Percentiles rank a stretch among this genome's conserved stretches.
Evolutionary conservation across 169 alveolate species (phyloP).

Genomic region (Cryptosporidium parvum): DNA sequence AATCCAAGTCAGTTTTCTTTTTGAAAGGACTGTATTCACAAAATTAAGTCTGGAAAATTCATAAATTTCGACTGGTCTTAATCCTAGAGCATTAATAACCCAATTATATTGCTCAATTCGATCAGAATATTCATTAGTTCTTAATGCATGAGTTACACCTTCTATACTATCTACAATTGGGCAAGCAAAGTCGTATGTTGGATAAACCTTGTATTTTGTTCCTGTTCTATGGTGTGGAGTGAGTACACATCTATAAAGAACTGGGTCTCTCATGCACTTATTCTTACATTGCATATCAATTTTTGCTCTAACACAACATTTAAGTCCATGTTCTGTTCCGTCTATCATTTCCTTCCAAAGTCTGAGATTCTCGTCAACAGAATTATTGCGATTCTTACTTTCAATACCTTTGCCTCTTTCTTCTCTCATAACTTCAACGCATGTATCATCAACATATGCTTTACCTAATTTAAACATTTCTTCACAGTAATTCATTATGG

Average conservation of each 20-base stretch:
- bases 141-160: constrained; percentile 98
- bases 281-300: constrained; percentile 93
- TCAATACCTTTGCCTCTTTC: constrained; percentile 96
- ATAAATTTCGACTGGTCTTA: constrained; percentile 92
- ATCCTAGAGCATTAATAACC: constrained; percentile 88
- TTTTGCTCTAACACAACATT: constrained; percentile 97
- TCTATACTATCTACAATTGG: constrained; percentile 97
- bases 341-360: constrained; percentile 90
- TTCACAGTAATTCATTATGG: constrained; percentile 87
- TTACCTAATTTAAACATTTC: constrained; percentile 89
- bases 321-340: constrained; percentile 90
- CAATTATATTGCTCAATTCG: constrained; percentile 95
- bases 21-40: constrained; percentile 94
- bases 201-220: constrained; percentile 94
- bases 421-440: constrained; percentile 94
- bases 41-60: constrained; percentile 95
- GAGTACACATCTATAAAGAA: constrained; percentile 92
- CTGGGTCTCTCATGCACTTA: constrained; percentile 99
- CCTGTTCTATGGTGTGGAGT: constrained; percentile 95
- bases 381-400: constrained; percentile 85
- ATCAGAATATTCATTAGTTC: constrained; percentile 98
- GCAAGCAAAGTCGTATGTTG: constrained; percentile 99
- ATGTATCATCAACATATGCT: constrained; percentile 98
- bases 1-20: constrained; percentile 96
- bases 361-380: constrained; percentile 92